Percentiles rank a stretch among this genome's conserved stretches.
Evolutionary conservation across 2,329 filamentous ascomycete species (phyloP).

Genomic region (Trichoderma asperellum): DNA sequence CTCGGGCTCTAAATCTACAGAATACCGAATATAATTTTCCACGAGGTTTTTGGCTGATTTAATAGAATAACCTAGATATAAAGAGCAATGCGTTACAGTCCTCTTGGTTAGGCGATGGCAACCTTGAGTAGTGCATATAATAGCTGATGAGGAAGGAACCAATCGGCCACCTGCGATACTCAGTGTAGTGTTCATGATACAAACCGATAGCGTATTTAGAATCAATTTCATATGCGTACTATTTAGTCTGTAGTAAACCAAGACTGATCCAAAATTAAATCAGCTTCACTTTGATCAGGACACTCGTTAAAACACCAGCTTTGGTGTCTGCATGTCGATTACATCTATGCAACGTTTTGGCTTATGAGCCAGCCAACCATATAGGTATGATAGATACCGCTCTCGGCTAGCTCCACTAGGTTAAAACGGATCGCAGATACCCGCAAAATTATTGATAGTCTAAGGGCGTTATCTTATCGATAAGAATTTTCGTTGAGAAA

Average conservation of each 20-base stretch:
- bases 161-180: too few species aligned
- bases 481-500: conserved; percentile 15
- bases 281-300: background rate
- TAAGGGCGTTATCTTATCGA: conserved; percentile 8
- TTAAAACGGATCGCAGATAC: conserved; percentile 9
- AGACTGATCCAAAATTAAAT: background rate
- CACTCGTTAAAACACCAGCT: background rate
- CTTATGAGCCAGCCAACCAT: background rate
- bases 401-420: background rate
- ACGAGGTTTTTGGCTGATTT: too few species aligned
- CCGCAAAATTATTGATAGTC: background rate
- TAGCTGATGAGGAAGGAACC: too few species aligned
- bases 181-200: too few species aligned
- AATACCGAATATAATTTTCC: too few species aligned
- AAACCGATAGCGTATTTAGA: too few species aligned
- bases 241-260: background rate
- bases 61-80: too few species aligned
- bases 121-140: too few species aligned
- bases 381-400: background rate
- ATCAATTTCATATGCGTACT: too few species aligned
- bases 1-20: too few species aligned
- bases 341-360: background rate
- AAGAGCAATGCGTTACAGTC: too few species aligned
- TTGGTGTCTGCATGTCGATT: background rate
- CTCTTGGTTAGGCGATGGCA: too few species aligned